Base-by-base conservation (phyloP, 768 basidiomycete species). In the Boletus tylopilopsis region DNA sequence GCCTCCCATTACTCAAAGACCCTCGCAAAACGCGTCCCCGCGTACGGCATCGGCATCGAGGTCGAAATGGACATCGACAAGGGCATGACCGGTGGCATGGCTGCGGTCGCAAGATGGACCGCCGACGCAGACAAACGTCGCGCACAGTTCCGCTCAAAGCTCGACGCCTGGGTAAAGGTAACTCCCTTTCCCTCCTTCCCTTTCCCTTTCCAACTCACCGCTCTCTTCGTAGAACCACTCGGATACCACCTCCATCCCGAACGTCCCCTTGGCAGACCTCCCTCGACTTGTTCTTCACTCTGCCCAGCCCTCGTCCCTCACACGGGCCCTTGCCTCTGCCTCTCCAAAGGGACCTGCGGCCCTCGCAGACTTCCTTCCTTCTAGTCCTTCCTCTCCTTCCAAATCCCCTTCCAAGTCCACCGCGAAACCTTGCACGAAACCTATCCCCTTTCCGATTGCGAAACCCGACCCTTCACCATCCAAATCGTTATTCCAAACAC, bases 101-200 rank as follows among this genome's bases (percentile, higher is more conserved):
- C 88, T 32, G 87, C 90, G 24, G 87, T 93, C 37, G 90, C 90
- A 45, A 80, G 88, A 48, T 93, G 90, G 90, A 90, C 90, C 3
- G 80, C 85, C 24, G 81, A 75, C 37, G 70, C 77, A 32, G 86
- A 88, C 47, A 69, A 68, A 29, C 79, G 90, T 46, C 78, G 82
- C 47, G 68, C 73, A 46, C 71, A 79, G 45, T 76, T 91, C 54
- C 72, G 72, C 22, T 53, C 63, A 16, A 92, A 88, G 60, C 68
- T 93, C 27, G 69, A 78, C 34, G 62, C 68, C 35, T 93, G 90
- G 90, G 64, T 69, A 4, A 68, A 82, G 71, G 89, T 86, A 53
- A 38, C 29, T 42, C 6, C 21, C 34, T 46, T 41, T 5, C n/a
- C 30, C 49, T n/a, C n/a, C 29, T 16, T 35, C 35, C 24, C 2